Evolutionary conservation across 2,329 filamentous ascomycete species (phyloP), one percentile per base, ranked within the genome.

Genomic region (Ceratocystis variospora): DNA sequence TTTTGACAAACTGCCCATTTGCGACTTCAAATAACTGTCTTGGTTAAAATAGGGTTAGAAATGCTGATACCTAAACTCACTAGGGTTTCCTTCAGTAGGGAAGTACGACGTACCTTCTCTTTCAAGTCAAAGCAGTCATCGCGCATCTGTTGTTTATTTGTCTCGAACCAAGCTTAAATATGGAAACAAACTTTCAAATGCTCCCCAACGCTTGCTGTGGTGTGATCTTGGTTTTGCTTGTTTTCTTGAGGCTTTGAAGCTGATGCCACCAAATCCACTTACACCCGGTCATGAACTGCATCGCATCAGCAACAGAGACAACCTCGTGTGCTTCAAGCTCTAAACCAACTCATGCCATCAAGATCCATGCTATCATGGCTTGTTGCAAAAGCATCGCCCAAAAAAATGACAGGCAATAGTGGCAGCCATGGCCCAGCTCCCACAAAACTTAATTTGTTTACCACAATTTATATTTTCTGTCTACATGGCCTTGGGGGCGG

Each of bases 401-500:
- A 31, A 19, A 62, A 10, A 22, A 19, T 0, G 4, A 28, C 12
- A 28, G 19, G 19, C 19, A 25, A 4, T 22, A 45, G 10, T 28
- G 6, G 15, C 41, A 37, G 44, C 28, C 44, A 17, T 45, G 12
- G 59, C 25, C 5, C 25, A 33, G 41, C 12, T 79, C 37, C 55
- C 15, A 59, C 55, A 80, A 77, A 1, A 69, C 67, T 0, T 76
- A 78, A 67, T 80, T 82, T 68, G 67, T 77, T 22, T 76, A 37
- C 41, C 4, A 45, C 3, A 22, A 12, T 81, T 66, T 82, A 82
- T 71, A 73, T 83, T 15, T 77, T 81, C 59, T 70, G 77, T 1
- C 70, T 80, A 2, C 77, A 81, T 66, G 80, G 79, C 3, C 31
- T 82, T 44, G 77, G 77, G 15, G 78, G 78, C 8, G 75, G 77